phyloP scores from a whole-genome alignment of 352 stramenopile species.

The Globisporangium echinulatum region DNA sequence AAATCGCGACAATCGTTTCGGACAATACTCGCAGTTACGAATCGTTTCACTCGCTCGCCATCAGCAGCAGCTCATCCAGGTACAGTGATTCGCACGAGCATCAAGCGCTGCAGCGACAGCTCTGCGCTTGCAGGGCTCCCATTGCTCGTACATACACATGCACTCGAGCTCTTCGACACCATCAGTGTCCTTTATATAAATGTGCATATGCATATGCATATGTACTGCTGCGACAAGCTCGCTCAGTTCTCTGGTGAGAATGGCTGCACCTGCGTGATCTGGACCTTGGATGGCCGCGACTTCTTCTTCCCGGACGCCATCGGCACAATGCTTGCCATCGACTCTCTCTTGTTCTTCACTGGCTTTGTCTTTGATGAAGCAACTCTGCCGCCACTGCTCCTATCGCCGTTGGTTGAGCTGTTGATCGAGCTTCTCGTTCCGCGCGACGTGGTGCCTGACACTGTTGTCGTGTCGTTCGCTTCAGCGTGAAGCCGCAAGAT shows the following conservation, averaged over 20 bases:
- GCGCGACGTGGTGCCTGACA: not conserved
- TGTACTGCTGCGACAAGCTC: not conserved
- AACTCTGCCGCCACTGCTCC: too few relatives aligned
- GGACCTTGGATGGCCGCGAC: not conserved
- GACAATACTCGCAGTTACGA: too few relatives aligned
- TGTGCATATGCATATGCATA: not conserved
- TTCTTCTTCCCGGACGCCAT: not conserved
- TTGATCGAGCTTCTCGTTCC: not conserved
- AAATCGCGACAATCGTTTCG: too few relatives aligned
- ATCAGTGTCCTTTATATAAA: too few relatives aligned
- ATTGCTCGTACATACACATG: too few relatives aligned
- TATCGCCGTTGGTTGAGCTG: not conserved
- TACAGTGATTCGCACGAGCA: too few relatives aligned
- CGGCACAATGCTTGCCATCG: not conserved
- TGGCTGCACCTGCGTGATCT: not conserved
- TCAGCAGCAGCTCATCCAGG: too few relatives aligned
- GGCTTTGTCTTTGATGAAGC: not conserved
- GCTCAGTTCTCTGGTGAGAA: not conserved
- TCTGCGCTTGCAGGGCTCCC: too few relatives aligned
- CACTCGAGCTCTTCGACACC: too few relatives aligned
- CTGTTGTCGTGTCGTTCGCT: not conserved
- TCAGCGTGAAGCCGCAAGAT: conserved; percentile 24
- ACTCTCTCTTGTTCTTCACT: not conserved
- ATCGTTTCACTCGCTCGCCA: too few relatives aligned
- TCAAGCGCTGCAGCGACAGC: too few relatives aligned